Evolutionary conservation across 257 asterid species (phyloP), one percentile per base, ranked within the genome.

Genomic region (Solanum etuberosum): DNA sequence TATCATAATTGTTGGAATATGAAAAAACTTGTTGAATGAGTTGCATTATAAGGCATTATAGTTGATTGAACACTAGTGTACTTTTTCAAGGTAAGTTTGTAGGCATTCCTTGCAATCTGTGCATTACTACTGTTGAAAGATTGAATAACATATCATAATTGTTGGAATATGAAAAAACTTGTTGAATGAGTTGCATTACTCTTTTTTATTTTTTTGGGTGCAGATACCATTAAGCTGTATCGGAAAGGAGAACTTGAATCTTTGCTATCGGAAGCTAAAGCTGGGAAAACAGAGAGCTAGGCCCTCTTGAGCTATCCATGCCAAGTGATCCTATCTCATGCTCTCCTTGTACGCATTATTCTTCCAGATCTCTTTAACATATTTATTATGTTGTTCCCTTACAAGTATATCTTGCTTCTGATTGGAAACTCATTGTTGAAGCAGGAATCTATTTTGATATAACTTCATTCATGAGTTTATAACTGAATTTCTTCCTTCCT

Each of bases 181-280:
- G 5, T 2, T 20, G 29, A 18, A 46, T 78, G 51, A 54, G 67
- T 43, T 51, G 65, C 9, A 15, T 51, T 74, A 34, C 40, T 42
- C n/a, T 46, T 43, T 72, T 42, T 46, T 38, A 34, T 35, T 83
- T 89, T 80, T 86, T 51, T 4, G 78, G 89, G 43, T 86, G 90
- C 94, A 95, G 98, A 94, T 74, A 94, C 95, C 2, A 89, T 94
- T 4, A 88, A 92, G 90, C 93, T 95, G 80, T 90, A 95, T 86
- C 89, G 92, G 54, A 89, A 92, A 87, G 98, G 97, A 85, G 94
- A 92, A 72, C 98, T 95, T 25, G 91, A 93, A 89, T 74, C 92
- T 70, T 85, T 95, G 94, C 91, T 94, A 42, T 84, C 90, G 23
- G 93, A 92, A 90, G 94, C 96, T 88, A 87, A 88, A 81, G 91